Conservation (phyloP, 345 rosid genomes). For the Viola odorata region DNA sequence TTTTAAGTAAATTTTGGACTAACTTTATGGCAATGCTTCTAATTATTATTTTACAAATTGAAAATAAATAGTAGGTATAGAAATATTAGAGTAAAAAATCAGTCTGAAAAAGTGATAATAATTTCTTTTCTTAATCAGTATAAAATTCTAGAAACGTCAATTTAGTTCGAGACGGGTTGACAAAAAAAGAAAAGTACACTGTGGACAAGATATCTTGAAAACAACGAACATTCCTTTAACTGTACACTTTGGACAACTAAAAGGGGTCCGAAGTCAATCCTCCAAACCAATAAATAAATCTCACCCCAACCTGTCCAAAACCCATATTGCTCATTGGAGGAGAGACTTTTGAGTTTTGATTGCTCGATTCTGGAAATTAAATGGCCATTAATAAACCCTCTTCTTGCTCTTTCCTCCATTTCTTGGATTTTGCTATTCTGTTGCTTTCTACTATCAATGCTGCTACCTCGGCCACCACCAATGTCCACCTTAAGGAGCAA, state of each 20-base stretch:
- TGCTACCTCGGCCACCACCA: background rate
- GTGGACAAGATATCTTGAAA: conserved; percentile 2
- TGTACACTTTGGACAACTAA: conserved; percentile 12
- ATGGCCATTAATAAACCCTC: conserved; percentile 4
- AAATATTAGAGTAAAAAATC: no score
- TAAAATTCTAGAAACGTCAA: no score
- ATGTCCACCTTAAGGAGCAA: conserved; percentile 23
- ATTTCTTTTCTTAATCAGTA: no score
- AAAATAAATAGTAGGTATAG: no score
- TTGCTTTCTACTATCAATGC: conserved; percentile 4
- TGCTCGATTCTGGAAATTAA: background rate
- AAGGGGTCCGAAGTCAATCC: conserved; percentile 15
- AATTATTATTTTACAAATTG: no score
- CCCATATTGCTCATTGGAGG: background rate
- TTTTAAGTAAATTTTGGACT: no score
- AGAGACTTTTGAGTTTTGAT: no score
- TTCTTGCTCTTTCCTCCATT: conserved; percentile 2
- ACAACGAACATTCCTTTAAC: conserved; percentile 8
- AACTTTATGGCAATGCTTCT: no score
- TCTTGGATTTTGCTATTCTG: conserved; percentile 5
- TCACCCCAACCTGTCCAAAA: background rate
- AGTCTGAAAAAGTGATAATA: no score
- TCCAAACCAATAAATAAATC: background rate
- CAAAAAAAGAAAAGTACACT: background rate
- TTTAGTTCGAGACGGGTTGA: no score